These are phyloP conservation scores for Gymnopus androsaceus DNA, from an alignment of 1,284 basidiomycete genomes.

Conservation along the genomic window DNA sequence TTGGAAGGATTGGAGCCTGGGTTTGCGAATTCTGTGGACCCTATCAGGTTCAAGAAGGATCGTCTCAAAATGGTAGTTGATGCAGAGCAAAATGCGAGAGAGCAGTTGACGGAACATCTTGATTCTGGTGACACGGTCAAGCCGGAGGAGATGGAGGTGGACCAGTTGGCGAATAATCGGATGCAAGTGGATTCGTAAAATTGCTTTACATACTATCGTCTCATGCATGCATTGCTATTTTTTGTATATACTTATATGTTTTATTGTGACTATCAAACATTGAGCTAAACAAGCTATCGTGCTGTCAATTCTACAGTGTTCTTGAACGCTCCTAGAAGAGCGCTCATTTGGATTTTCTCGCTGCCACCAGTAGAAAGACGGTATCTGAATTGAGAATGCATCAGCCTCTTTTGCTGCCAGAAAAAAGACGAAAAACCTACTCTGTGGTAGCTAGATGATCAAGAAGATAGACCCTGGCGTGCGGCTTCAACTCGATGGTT, in stretches of 20 bases:
- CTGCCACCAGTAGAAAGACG: conserved; percentile 90
- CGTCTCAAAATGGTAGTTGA: conserved; percentile 58
- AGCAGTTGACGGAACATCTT: conserved; percentile 38
- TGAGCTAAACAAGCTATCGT: background rate
- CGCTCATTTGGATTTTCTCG: conserved; percentile 94
- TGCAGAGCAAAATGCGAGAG: conserved; percentile 51
- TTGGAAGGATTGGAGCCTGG: conserved; percentile 69
- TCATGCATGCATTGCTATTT: background rate
- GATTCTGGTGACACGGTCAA: background rate
- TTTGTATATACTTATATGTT: background rate
- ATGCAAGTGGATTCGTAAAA: conserved; percentile 5
- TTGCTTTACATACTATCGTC: background rate
- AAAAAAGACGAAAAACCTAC: conserved; percentile 49
- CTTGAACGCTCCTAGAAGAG: conserved; percentile 92
- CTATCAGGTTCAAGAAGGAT: conserved; percentile 50
- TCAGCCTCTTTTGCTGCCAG: background rate
- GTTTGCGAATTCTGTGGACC: conserved; percentile 64
- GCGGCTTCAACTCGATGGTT: conserved; percentile 82
- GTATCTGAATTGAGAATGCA: conserved; percentile 55
- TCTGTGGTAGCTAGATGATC: conserved; percentile 91
- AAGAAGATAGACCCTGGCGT: conserved; percentile 88
- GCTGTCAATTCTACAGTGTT: conserved; percentile 78
- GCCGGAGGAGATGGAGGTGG: background rate
- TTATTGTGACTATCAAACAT: background rate
- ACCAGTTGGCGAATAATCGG: background rate